Conservation (phyloP, 1,284 basidiomycete species). For the Cutaneotrichosporon spelunceum region DNA sequence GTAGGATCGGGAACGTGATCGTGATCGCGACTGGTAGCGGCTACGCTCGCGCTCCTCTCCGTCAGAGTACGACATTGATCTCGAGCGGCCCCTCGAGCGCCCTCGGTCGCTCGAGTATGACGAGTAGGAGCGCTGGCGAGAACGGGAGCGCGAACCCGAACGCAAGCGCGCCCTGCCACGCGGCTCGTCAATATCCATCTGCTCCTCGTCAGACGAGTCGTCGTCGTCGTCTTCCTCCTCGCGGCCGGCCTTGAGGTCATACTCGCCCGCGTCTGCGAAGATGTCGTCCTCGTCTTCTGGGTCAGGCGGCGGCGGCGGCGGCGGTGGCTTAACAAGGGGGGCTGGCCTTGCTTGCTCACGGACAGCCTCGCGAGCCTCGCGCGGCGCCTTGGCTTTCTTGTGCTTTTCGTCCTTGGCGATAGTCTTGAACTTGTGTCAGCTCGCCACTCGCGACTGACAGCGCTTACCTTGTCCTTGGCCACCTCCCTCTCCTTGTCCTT, state of each 20-base stretch:
- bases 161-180: slow-evolving; percentile 12
- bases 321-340: too few species aligned
- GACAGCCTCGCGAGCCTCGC: background rate
- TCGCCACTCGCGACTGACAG: background rate
- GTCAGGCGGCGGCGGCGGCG: slow-evolving; percentile 12
- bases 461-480: slow-evolving; percentile 29
- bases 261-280: slow-evolving; percentile 80
- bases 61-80: background rate
- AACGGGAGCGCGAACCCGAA: slow-evolving; percentile 8
- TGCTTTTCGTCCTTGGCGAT: slow-evolving; percentile 35
- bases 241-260: slow-evolving; percentile 60
- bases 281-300: slow-evolving; percentile 59
- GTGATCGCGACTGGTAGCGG: background rate
- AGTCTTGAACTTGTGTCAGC: slow-evolving; percentile 44
- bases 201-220: slow-evolving; percentile 16
- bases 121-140: slow-evolving; percentile 5
- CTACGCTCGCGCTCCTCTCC: background rate
- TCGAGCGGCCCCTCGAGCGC: background rate
- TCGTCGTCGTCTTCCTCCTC: slow-evolving; percentile 37
- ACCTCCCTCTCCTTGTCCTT: slow-evolving; percentile 11
- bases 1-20: slow-evolving; percentile 2
- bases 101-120: background rate
- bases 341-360: slow-evolving; percentile 24
- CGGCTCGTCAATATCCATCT: slow-evolving; percentile 8
- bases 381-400: slow-evolving; percentile 19